phyloP scores from a whole-genome alignment of 2,329 filamentous ascomycete species.

The Alternaria panax region DNA sequence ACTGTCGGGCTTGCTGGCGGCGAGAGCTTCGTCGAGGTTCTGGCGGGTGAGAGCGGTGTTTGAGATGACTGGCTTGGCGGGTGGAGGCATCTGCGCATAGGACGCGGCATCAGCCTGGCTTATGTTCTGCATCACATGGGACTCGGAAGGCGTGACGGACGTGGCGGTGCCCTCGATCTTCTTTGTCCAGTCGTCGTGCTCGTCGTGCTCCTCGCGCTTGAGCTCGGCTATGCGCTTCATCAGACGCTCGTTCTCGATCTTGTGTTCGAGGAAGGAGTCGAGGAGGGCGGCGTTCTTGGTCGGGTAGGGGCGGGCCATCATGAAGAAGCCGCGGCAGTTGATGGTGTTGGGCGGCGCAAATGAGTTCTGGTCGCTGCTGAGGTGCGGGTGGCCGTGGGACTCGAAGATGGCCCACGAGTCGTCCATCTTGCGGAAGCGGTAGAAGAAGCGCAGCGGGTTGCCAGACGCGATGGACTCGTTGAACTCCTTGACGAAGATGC shows the following conservation, averaged over 20 bases:
- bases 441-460: slow-evolving; percentile 83
- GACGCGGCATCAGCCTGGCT: slow-evolving; percentile 45
- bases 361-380: slow-evolving; percentile 71
- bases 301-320: slow-evolving; percentile 90
- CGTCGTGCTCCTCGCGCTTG: slow-evolving; percentile 83
- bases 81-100: slow-evolving; percentile 69
- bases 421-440: slow-evolving; percentile 79
- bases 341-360: slow-evolving; percentile 65
- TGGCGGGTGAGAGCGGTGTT: slow-evolving; percentile 78
- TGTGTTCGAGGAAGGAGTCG: slow-evolving; percentile 94
- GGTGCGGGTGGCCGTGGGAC: slow-evolving; percentile 89
- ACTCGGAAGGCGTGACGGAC: slow-evolving; percentile 54
- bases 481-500: slow-evolving; percentile 84
- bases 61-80: slow-evolving; percentile 67
- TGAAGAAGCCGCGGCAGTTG: slow-evolving; percentile 88
- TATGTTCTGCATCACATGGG: slow-evolving; percentile 50
- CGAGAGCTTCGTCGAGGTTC: slow-evolving; percentile 76
- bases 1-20: slow-evolving; percentile 73
- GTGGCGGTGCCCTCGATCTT: slow-evolving; percentile 58
- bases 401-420: slow-evolving; percentile 82
- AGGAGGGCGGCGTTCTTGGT: slow-evolving; percentile 85
- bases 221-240: slow-evolving; percentile 84
- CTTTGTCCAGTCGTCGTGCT: slow-evolving; percentile 70
- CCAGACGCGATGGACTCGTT: slow-evolving; percentile 86
- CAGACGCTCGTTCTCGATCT: slow-evolving; percentile 92